Conservation (phyloP, 345 rosid genomes). For the Bruguiera parviflora region DNA sequence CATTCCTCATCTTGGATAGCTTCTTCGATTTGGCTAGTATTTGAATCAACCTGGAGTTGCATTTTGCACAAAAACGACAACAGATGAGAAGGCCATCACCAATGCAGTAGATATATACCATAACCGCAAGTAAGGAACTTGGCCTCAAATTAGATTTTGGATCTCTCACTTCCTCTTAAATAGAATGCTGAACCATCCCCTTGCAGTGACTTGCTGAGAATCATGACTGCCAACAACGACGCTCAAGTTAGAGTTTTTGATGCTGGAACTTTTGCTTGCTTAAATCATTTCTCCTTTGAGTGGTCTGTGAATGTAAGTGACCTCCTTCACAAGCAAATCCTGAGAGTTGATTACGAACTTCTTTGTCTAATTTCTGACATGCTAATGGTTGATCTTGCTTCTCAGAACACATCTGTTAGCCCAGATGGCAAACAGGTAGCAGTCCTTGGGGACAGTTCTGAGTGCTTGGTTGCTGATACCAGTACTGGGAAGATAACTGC, state of each 20-base stretch:
- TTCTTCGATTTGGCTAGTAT: constrained; percentile 35
- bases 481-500: constrained; percentile 69
- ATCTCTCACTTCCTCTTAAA: background rate
- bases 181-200: constrained; percentile 7
- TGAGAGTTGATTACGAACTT: background rate
- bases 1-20: background rate
- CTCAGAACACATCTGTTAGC: constrained; percentile 69
- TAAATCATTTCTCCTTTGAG: constrained; percentile 48
- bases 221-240: constrained; percentile 74
- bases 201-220: constrained; percentile 68
- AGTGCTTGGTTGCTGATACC: constrained; percentile 69
- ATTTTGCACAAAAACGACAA: constrained; percentile 62
- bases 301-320: constrained; percentile 94
- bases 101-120: constrained; percentile 73
- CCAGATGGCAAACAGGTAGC: constrained; percentile 84
- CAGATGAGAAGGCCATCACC: constrained; percentile 79
- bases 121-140: constrained; percentile 40
- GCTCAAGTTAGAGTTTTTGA: constrained; percentile 62
- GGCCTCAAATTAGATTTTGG: background rate
- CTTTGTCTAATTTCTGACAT: background rate
- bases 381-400: background rate
- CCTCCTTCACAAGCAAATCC: background rate
- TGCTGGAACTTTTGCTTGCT: constrained; percentile 52
- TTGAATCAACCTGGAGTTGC: constrained; percentile 62
- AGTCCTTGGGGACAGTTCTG: constrained; percentile 73